These are phyloP conservation scores for Firmiana major DNA, from an alignment of 345 rosid genomes.

Conservation along the genomic window DNA sequence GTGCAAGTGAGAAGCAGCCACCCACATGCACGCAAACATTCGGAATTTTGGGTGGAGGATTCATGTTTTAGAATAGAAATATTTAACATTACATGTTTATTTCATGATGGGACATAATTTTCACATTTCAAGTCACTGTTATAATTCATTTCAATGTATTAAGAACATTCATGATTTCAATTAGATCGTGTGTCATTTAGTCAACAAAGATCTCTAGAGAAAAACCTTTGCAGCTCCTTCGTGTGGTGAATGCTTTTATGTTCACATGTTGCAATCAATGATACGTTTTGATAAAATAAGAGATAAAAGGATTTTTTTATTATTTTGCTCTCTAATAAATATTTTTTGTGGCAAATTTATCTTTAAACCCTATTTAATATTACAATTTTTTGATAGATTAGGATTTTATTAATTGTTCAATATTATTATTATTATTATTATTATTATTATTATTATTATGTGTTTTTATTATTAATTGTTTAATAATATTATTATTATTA, in stretches of 20 bases:
- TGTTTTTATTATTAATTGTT: too few species aligned
- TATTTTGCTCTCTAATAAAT: too few species aligned
- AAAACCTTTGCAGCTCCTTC: neutral
- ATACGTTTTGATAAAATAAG: too few species aligned
- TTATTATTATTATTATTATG: too few species aligned
- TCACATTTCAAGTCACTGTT: neutral
- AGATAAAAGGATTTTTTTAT: too few species aligned
- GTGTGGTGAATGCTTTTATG: neutral
- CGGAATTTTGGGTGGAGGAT: neutral
- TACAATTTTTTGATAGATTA: too few species aligned
- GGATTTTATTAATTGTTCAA: too few species aligned
- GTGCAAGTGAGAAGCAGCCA: neutral
- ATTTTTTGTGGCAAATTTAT: too few species aligned
- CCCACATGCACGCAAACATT: neutral
- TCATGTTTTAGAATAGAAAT: neutral
- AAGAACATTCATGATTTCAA: neutral
- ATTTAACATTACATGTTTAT: neutral
- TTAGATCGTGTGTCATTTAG: neutral
- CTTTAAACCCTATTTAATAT: too few species aligned
- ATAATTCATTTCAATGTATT: slow-evolving; percentile 29
- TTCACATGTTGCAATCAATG: too few species aligned
- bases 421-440: too few species aligned
- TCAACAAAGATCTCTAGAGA: neutral
- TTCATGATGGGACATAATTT: neutral
- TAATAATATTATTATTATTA: too few species aligned